Evolutionary conservation across 2,329 filamentous ascomycete genomes (phyloP).

Genomic region (Epichloe uncinata): DNA sequence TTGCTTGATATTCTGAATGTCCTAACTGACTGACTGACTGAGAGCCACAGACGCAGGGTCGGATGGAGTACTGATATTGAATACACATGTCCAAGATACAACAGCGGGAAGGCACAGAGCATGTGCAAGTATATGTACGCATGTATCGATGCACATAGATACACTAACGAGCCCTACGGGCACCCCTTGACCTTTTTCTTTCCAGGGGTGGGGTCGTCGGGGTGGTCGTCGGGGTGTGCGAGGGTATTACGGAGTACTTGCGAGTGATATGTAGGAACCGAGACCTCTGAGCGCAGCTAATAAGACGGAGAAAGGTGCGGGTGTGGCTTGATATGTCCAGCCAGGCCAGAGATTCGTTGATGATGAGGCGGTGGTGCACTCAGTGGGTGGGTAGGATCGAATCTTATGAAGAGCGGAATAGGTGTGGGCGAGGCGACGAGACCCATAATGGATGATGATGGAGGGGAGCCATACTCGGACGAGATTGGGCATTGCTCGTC

Average conservation of each 20-base stretch:
- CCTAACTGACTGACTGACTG: too few relatives aligned
- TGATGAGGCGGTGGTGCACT: neutral
- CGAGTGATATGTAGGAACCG: neutral
- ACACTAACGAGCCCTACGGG: conserved; percentile 1
- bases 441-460: conserved; percentile 1
- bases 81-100: conserved; percentile 2
- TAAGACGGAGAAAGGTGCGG: conserved; percentile 1
- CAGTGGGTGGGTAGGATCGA: conserved; percentile 8
- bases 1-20: too few relatives aligned
- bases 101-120: conserved; percentile 2
- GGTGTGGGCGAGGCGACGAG: conserved; percentile 2
- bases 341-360: conserved; percentile 2
- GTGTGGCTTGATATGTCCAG: conserved; percentile 2
- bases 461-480: conserved; percentile 4
- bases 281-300: conserved; percentile 1
- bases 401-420: conserved; percentile 7
- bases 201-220: conserved; percentile 5
- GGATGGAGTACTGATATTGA: too few relatives aligned
- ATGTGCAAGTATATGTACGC: conserved; percentile 3
- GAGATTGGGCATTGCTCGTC: conserved; percentile 5
- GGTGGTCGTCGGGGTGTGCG: conserved; percentile 3
- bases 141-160: conserved; percentile 5
- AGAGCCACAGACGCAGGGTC: too few relatives aligned
- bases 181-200: neutral
- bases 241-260: neutral